phyloP scores from a whole-genome alignment of 2,329 filamentous ascomycete genomes.

The Blumeriella jaapii region DNA sequence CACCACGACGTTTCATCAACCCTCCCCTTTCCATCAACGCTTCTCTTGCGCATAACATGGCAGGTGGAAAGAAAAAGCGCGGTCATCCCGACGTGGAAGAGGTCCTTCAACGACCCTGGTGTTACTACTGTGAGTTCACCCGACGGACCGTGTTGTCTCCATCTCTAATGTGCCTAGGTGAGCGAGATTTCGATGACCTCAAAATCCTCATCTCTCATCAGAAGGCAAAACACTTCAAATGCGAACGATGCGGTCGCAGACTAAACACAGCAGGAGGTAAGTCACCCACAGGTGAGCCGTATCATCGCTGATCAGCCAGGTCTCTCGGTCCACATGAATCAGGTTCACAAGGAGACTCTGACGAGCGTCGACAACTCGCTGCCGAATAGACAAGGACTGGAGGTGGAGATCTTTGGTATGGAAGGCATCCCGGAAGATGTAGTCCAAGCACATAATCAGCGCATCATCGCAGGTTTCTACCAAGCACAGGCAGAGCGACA shows the following conservation, averaged over 20 bases:
- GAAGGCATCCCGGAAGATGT: slow-evolving; percentile 88
- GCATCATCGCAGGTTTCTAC: slow-evolving; percentile 77
- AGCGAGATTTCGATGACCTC: slow-evolving; percentile 94
- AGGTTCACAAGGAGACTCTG: slow-evolving; percentile 93
- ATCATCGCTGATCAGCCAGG: slow-evolving; percentile 38
- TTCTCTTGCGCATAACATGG: slow-evolving; percentile 19
- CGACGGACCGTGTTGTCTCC: background rate
- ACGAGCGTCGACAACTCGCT: slow-evolving; percentile 85
- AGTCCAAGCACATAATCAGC: slow-evolving; percentile 70
- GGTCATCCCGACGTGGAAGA: slow-evolving; percentile 80
- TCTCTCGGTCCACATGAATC: slow-evolving; percentile 92
- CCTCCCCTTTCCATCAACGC: background rate
- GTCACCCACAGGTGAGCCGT: slow-evolving; percentile 23
- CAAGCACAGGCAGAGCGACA: slow-evolving; percentile 74
- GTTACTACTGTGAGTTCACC: slow-evolving; percentile 71
- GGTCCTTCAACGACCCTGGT: slow-evolving; percentile 80
- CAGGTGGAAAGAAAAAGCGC: slow-evolving; percentile 85
- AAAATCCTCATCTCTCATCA: slow-evolving; percentile 96
- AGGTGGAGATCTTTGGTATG: slow-evolving; percentile 97
- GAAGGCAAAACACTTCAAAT: slow-evolving; percentile 99
- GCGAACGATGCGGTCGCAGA: slow-evolving; percentile 76
- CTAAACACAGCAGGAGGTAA: slow-evolving; percentile 90
- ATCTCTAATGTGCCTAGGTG: slow-evolving; percentile 36
- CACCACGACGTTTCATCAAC: background rate
- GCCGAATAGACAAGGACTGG: slow-evolving; percentile 71